phyloP scores from a whole-genome alignment of 805 yeast genomes.

The Allodekkera sacchari region DNA sequence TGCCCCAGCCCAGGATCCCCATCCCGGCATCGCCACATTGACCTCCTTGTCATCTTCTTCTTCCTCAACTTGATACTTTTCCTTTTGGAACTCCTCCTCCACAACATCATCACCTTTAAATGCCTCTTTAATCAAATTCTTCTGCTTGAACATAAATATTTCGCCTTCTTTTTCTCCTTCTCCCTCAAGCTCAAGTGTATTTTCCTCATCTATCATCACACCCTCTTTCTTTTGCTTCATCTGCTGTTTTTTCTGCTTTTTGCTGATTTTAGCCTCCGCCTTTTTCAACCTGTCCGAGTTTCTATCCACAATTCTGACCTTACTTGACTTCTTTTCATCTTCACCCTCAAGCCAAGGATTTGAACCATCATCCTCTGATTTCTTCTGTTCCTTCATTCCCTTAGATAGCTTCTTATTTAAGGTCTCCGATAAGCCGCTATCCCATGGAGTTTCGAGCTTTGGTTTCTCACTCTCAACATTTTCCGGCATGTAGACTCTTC shows the following conservation, averaged over 20 bases:
- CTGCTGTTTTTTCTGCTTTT: conserved; percentile 16
- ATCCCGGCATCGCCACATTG: conserved; percentile 86
- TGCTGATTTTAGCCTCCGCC: conserved; percentile 35
- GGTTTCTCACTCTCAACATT: conserved; percentile 39
- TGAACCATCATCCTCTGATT: conserved; percentile 20
- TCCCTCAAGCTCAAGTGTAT: conserved; percentile 46
- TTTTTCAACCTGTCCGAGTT: conserved; percentile 43
- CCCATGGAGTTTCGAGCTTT: conserved; percentile 75
- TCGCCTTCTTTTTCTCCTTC: conserved; percentile 38
- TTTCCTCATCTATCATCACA: conserved; percentile 37
- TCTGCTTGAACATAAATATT: conserved; percentile 59
- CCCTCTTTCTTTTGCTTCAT: conserved; percentile 29
- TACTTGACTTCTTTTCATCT: conserved; percentile 31
- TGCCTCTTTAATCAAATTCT: conserved; percentile 78
- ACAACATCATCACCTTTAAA: conserved; percentile 97
- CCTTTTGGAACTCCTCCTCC: conserved; percentile 59
- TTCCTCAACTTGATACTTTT: conserved; percentile 54
- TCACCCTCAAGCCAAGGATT: conserved; percentile 11
- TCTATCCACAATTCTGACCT: conserved; percentile 39
- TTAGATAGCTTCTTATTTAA: conserved; percentile 32
- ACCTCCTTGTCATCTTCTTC: conserved; percentile 78
- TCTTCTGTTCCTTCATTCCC: conserved; percentile 7
- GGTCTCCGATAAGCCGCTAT: conserved; percentile 46
- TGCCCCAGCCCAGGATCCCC: conserved; percentile 97
- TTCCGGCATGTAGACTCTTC: too few relatives aligned